phyloP scores from a whole-genome alignment of 139 green algal genomes.

The Parachlorella kessleri region DNA sequence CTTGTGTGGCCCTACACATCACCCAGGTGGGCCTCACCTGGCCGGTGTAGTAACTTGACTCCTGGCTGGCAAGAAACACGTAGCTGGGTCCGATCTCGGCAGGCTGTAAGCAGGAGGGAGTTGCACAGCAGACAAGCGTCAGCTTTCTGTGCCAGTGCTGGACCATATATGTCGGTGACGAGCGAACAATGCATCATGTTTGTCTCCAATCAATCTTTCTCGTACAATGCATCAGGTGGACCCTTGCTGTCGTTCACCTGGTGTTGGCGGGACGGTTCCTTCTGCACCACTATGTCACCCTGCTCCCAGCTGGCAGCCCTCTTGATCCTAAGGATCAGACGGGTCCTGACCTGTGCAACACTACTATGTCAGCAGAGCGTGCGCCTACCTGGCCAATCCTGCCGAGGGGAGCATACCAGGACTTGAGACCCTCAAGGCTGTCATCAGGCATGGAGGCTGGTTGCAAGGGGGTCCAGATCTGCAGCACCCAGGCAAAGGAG shows the following conservation, averaged over 20 bases:
- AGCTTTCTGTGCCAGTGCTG: too few species aligned
- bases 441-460: slow-evolving; percentile 44
- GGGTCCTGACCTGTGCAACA: too few species aligned
- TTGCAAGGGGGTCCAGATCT: slow-evolving; percentile 79
- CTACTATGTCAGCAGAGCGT: too few species aligned
- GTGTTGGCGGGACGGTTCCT: too few species aligned
- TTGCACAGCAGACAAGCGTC: too few species aligned
- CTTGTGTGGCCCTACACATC: neutral
- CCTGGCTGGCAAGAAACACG: slow-evolving; percentile 66
- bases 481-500: too few species aligned
- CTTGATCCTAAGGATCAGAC: too few species aligned
- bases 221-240: too few species aligned
- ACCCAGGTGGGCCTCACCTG: slow-evolving; percentile 15
- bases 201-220: neutral
- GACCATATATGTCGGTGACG: neutral
- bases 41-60: slow-evolving; percentile 47
- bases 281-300: too few species aligned
- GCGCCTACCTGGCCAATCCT: slow-evolving; percentile 20
- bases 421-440: neutral
- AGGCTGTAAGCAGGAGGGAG: slow-evolving; percentile 28
- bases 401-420: neutral
- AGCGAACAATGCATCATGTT: neutral
- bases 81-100: slow-evolving; percentile 57
- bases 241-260: too few species aligned
- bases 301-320: too few species aligned